Conservation (phyloP, 768 basidiomycete genomes). For the Fomitopsis serialis region DNA sequence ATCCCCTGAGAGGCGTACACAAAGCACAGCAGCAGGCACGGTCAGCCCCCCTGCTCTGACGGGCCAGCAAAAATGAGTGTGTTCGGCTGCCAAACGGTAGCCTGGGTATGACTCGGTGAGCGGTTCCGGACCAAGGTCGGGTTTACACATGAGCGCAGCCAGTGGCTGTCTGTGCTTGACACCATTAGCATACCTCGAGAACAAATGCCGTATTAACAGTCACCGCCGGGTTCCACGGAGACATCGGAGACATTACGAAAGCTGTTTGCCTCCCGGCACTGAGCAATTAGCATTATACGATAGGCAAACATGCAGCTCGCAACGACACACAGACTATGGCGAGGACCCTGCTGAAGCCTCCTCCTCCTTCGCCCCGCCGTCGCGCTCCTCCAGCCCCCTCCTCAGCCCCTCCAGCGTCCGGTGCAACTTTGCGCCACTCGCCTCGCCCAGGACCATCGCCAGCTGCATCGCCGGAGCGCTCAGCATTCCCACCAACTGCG, state of each 20-base stretch:
- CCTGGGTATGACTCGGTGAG: not conserved
- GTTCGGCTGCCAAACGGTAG: no score
- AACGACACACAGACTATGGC: not conserved
- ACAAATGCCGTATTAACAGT: not conserved
- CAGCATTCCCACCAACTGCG: conserved; percentile 82
- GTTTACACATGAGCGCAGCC: not conserved
- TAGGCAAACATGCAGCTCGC: not conserved
- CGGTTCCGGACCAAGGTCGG: not conserved
- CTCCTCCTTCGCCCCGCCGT: conserved; percentile 14
- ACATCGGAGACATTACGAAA: not conserved
- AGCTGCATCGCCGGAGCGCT: conserved; percentile 71
- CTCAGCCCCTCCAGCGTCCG: conserved; percentile 74
- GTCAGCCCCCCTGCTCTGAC: no score
- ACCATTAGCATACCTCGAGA: not conserved
- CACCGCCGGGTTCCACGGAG: not conserved
- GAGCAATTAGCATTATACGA: not conserved
- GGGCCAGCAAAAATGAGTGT: no score
- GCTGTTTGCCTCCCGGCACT: not conserved
- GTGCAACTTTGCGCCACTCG: conserved; percentile 62
- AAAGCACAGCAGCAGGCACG: no score
- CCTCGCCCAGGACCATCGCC: conserved; percentile 62
- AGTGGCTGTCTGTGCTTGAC: not conserved
- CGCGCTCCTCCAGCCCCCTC: conserved; percentile 53
- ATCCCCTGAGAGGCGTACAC: not conserved
- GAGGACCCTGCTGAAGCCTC: conserved; percentile 6